Base-by-base conservation (phyloP, 106 monocot genomes). In the Allium fistulosum region DNA sequence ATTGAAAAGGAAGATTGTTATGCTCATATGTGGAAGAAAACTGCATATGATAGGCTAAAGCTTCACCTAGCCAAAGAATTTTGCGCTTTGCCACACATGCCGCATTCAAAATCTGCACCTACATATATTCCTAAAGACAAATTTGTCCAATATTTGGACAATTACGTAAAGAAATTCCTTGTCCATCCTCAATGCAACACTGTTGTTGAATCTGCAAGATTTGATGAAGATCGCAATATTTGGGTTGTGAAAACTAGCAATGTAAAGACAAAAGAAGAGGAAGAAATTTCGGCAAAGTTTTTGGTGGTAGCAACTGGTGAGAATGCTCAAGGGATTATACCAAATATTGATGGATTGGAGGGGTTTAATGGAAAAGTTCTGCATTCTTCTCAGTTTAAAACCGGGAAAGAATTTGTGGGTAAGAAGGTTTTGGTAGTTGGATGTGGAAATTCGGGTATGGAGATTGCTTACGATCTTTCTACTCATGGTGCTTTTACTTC, bases 401-500 rank as follows among this genome's bases (percentile, higher is more conserved):
- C 26, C 0, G 74, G 67, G 50, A 57, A 6, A 11, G 48, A 10
- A 16, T 74, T 57, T 37, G 22, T 4, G 0, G 74, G 74, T 2
- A 74, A 59, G 67, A 67, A 15, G 0, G 74, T 74, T 11, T 49
- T 74, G 28, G 74, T 74, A 6, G 74, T 74, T 8, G 75, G 75
- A 4, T 16, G 68, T 15, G 75, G 68, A 2, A 75, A 75, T 58
- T 75, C 75, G 8, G 75, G 68, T 4, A 75, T 75, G 75, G 75
- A 75, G 68, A 75, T 75, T 16, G 67, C 75, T 17, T 75, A 60
- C 17, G 75, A 75, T 53, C 75, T 75, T 50, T 50, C 51, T 47
- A 75, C 17, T 27, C 18, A 48, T 53, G 75, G 75, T 11, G 75
- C 75, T 13, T 28, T 49, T 0, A 59, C 75, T 10, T 75, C 67